Evolutionary conservation across 306 rosid genomes (phyloP).

Genomic region (Pueraria montana): DNA sequence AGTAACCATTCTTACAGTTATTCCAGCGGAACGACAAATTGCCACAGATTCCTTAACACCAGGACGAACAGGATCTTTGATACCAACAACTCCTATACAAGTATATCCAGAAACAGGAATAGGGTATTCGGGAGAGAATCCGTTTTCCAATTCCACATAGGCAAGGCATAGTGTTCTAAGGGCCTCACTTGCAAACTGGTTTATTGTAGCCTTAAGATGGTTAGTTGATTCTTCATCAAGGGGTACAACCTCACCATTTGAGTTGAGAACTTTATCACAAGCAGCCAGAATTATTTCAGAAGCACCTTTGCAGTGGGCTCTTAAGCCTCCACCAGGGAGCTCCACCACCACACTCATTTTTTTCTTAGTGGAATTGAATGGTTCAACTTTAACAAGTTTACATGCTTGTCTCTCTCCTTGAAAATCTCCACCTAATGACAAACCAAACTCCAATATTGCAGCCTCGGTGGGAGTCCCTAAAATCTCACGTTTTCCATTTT

Average conservation of each 20-base stretch:
- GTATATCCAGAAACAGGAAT: constrained; percentile 89
- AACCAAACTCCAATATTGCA: constrained; percentile 85
- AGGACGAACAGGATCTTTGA: constrained; percentile 98
- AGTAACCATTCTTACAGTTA: constrained; percentile 94
- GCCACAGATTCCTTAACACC: constrained; percentile 98
- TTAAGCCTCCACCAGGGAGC: constrained; percentile 79
- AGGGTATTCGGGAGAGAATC: constrained; percentile 67
- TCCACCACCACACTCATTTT: constrained; percentile 86
- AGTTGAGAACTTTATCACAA: constrained; percentile 85
- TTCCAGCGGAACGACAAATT: constrained; percentile 90
- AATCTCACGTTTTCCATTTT: constrained; percentile 78
- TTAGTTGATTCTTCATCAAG: constrained; percentile 75
- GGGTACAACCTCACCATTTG: constrained; percentile 81
- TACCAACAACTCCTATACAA: constrained; percentile 90
- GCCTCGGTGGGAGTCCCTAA: constrained; percentile 92
- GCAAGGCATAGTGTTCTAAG: constrained; percentile 97
- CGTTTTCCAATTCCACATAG: constrained; percentile 75
- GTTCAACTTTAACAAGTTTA: constrained; percentile 86
- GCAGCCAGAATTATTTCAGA: constrained; percentile 88
- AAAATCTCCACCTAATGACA: constrained; percentile 86
- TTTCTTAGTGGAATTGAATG: constrained; percentile 91
- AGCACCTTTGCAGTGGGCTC: constrained; percentile 96
- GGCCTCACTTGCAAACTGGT: constrained; percentile 89
- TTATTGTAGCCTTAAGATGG: constrained; percentile 68
- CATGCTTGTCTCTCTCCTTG: constrained; percentile 72